Evolutionary conservation across 2,329 filamentous ascomycete genomes (phyloP).

Genomic region (Ophiocordyceps camponoti-leonardi): DNA sequence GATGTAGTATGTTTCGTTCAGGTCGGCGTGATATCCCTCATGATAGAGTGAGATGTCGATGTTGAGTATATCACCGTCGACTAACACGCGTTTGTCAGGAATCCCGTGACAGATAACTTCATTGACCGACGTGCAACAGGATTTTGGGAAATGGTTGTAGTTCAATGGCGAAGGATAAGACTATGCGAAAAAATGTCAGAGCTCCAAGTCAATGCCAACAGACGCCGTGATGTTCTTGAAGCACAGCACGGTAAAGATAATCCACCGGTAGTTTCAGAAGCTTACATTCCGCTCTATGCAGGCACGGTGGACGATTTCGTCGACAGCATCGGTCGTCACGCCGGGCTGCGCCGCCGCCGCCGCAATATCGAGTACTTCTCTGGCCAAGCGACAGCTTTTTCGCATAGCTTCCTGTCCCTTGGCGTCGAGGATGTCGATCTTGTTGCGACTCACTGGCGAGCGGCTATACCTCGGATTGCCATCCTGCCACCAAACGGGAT

Average conservation of each 20-base stretch:
- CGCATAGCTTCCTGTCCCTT: constrained; percentile 79
- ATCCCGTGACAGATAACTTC: constrained; percentile 99
- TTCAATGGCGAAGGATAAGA: constrained; percentile 90
- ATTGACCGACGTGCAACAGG: constrained; percentile 89
- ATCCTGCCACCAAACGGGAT: constrained; percentile 76
- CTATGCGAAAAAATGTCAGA: constrained; percentile 27
- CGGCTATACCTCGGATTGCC: constrained; percentile 52
- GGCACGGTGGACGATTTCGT: constrained; percentile 87
- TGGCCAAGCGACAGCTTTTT: constrained; percentile 70
- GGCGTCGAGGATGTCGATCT: constrained; percentile 66
- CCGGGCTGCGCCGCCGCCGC: constrained; percentile 74
- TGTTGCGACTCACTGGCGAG: constrained; percentile 52
- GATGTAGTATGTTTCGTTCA: constrained; percentile 98
- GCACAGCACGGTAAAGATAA: not conserved
- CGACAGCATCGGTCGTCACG: constrained; percentile 88
- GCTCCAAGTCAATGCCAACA: not conserved
- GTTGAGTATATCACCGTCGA: constrained; percentile 93
- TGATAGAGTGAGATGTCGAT: constrained; percentile 93
- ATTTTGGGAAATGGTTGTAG: constrained; percentile 95
- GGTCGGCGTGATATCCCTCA: constrained; percentile 83
- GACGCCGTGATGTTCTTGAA: not conserved
- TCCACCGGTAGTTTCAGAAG: constrained; percentile 1
- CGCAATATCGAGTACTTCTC: constrained; percentile 87
- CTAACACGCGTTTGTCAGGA: constrained; percentile 69
- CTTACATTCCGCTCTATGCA: constrained; percentile 82